These are phyloP conservation scores for Coccomyxa subellipsoidea DNA, from an alignment of 163 green algal genomes.

Conservation along the genomic window DNA sequence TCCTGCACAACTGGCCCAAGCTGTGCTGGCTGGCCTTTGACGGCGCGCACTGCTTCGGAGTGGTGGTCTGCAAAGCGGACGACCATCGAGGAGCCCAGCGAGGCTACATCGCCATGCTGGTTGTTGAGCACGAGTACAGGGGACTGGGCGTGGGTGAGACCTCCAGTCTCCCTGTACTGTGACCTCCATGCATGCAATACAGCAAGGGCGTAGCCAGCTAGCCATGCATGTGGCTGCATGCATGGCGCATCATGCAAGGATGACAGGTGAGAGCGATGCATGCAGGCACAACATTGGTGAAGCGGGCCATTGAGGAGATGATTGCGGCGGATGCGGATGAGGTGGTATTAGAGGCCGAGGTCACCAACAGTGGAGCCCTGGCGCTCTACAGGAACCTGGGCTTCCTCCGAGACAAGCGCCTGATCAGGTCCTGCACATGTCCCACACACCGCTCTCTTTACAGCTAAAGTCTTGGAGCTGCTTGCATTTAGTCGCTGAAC, in stretches of 20 bases:
- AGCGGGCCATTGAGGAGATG: slow-evolving; percentile 78
- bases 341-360: slow-evolving; percentile 95
- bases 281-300: slow-evolving; percentile 82
- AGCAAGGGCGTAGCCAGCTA: too few relatives aligned
- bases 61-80: slow-evolving; percentile 94
- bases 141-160: slow-evolving; percentile 59
- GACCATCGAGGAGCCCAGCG: slow-evolving; percentile 64
- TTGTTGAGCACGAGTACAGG: slow-evolving; percentile 83
- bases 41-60: slow-evolving; percentile 50
- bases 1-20: slow-evolving; percentile 87
- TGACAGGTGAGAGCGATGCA: not conserved
- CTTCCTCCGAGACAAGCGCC: slow-evolving; percentile 93
- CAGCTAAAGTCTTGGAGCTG: not conserved
- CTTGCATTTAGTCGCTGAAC: not conserved
- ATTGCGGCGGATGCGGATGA: slow-evolving; percentile 71
- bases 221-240: too few relatives aligned
- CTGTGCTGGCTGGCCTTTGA: slow-evolving; percentile 86
- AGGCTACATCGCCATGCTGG: slow-evolving; percentile 98
- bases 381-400: slow-evolving; percentile 90
- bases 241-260: too few relatives aligned
- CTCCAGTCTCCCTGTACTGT: not conserved
- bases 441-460: not conserved
- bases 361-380: slow-evolving; percentile 88
- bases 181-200: not conserved
- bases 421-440: slow-evolving; percentile 50